Evolutionary conservation across 2,329 filamentous ascomycete species (phyloP), one percentile per base, ranked within the genome.

Genomic region (Mariannaea sp.): DNA sequence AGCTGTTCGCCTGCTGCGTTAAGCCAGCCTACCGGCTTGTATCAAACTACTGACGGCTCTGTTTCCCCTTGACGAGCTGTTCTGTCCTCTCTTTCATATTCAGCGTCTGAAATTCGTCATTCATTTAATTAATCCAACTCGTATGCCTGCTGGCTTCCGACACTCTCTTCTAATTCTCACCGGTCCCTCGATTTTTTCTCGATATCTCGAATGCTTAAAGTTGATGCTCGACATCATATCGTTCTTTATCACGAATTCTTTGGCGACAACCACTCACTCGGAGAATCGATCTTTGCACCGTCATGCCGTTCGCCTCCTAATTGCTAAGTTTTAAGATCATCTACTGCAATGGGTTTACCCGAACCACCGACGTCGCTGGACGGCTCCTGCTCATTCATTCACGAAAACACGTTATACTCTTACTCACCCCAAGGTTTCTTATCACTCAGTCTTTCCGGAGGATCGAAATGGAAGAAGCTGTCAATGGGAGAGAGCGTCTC

Each of bases 341-440:
- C 43, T 24, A 55, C 51, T 66, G 72, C 60, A 46, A 95, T 95
- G 91, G 77, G 85, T 67, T 78, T 87, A 51, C 90, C 91, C 42
- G 75, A 84, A 67, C 91, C 92, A 46, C 76, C 82, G 47, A 80
- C 85, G 68, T 77, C 86, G 58, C 76, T 97, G 70, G 82, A 85
- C 71, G 85, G 87, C 72, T 86, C 90, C 66, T 97, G 93, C 74
- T 91, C 92, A 53, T 84, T 88, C 67, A 81, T 97, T 57, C 80
- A 90, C 76, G 80, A 92, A 68, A 86, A 92, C 71, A 91, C 86
- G 10, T 83, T 97, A 47, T 97, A 95, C 75, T 86, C 89, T 39
- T 96, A 90, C 71, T 90, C 90, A 5, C 74, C 84, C 7, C 74
- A 83, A 40, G 89, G 85, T 22, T 92, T 97, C 65, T 83, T 92